phyloP scores from a whole-genome alignment of 2,329 filamentous ascomycete species.

The Chrysoporthe puriensis region DNA sequence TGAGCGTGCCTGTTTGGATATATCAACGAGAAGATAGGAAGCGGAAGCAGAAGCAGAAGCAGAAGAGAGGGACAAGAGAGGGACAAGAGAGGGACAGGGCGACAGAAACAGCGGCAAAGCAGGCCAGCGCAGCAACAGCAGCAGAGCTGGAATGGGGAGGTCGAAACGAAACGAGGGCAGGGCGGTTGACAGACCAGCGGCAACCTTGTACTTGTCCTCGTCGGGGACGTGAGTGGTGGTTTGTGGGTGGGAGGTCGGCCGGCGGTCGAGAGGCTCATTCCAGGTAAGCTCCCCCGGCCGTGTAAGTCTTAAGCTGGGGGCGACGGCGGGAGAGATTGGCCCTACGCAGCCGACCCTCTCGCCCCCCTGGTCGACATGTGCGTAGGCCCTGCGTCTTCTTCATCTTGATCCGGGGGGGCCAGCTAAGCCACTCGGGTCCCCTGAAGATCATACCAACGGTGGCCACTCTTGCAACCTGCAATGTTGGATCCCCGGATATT shows the following conservation, averaged over 20 bases:
- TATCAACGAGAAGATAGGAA: not conserved
- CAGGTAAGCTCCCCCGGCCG: conserved; percentile 5
- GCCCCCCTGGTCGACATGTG: not conserved
- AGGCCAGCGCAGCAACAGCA: not conserved
- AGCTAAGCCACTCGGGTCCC: conserved; percentile 1
- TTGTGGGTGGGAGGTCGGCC: not conserved
- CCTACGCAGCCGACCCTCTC: not conserved
- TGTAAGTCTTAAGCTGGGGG: not conserved
- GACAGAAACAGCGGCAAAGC: not conserved
- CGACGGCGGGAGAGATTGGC: not conserved
- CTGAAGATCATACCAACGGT: conserved; percentile 4
- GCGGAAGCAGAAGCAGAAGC: not conserved
- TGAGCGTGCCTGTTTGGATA: not conserved
- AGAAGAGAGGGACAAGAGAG: not conserved
- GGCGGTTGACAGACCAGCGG: conserved; percentile 13
- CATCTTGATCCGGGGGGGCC: not conserved
- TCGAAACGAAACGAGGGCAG: not conserved
- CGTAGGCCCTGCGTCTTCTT: conserved; percentile 4
- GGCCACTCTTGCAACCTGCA: conserved; percentile 4
- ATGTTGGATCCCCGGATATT: not conserved
- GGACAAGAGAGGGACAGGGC: conserved; percentile 5
- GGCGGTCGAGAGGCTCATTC: conserved; percentile 6
- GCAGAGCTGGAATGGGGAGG: not conserved
- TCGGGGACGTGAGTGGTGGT: conserved; percentile 5
- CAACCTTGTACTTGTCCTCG: conserved; percentile 14